Conservation (phyloP, 176 grass and related monocot species). For the Panicum miliaceum region DNA sequence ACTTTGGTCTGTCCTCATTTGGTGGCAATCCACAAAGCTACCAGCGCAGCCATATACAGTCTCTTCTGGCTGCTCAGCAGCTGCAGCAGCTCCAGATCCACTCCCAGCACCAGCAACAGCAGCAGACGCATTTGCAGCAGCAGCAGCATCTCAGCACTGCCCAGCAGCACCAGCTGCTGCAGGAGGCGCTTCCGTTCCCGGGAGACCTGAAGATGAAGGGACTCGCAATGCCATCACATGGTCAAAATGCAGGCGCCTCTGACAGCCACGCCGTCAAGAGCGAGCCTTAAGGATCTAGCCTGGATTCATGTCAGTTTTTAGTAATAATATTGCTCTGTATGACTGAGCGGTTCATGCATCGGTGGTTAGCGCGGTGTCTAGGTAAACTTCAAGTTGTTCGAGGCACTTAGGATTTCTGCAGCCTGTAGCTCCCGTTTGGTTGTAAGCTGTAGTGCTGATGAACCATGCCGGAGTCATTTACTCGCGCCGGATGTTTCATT, state of each 20-base stretch:
- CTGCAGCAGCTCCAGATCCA: slow-evolving; percentile 86
- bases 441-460: slow-evolving; percentile 47
- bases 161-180: slow-evolving; percentile 55
- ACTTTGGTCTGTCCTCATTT: slow-evolving; percentile 55
- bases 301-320: slow-evolving; percentile 27
- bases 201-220: slow-evolving; percentile 76
- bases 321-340: slow-evolving; percentile 45
- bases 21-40: slow-evolving; percentile 56
- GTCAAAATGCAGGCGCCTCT: slow-evolving; percentile 38
- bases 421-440: slow-evolving; percentile 52
- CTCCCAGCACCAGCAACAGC: slow-evolving; percentile 63
- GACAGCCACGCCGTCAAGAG: slow-evolving; percentile 33
- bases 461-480: slow-evolving; percentile 1
- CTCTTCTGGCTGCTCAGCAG: slow-evolving; percentile 77
- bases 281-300: slow-evolving; percentile 33
- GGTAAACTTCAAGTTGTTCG: slow-evolving; percentile 29
- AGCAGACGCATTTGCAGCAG: slow-evolving; percentile 53
- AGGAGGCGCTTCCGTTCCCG: slow-evolving; percentile 48
- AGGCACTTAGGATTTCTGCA: slow-evolving; percentile 44
- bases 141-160: slow-evolving; percentile 36
- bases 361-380: slow-evolving; percentile 43
- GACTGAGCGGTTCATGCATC: slow-evolving; percentile 28
- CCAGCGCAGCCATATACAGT: slow-evolving; percentile 76
- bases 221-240: slow-evolving; percentile 18
- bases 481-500: slow-evolving; percentile 23